Conservation (phyloP, 148 eudicot genomes). For the Nyssa sinensis region DNA sequence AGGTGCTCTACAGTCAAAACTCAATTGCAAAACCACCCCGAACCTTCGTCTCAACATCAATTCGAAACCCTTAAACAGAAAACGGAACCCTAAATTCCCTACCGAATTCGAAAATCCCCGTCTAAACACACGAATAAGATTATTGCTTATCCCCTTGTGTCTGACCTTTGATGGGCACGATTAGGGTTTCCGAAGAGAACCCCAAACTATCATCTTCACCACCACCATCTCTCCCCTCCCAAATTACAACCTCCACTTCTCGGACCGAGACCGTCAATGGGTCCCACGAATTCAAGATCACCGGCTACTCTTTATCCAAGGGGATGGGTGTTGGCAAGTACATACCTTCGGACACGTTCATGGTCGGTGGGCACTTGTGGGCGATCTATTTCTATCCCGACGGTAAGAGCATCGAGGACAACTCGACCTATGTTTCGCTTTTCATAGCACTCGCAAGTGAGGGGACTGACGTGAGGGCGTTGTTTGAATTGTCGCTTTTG, state of each 20-base stretch:
- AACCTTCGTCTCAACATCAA: no score
- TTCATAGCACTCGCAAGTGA: constrained; percentile 59
- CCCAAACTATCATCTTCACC: constrained; percentile 13
- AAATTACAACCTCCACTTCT: constrained; percentile 36
- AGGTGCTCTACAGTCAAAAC: no score
- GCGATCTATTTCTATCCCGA: constrained; percentile 60
- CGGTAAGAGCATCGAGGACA: constrained; percentile 55
- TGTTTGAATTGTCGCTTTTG: constrained; percentile 48
- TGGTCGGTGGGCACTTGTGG: constrained; percentile 53
- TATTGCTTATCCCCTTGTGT: no score
- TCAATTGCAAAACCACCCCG: no score
- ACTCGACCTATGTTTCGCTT: constrained; percentile 39
- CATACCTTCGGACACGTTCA: constrained; percentile 49
- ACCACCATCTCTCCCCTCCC: constrained; percentile 9
- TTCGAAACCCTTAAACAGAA: no score
- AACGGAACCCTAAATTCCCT: not conserved
- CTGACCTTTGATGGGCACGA: constrained; percentile 30
- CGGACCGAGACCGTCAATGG: constrained; percentile 41
- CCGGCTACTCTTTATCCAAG: constrained; percentile 43
- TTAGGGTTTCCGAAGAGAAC: constrained; percentile 31
- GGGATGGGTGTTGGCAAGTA: constrained; percentile 51
- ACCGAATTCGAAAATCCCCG: not conserved
- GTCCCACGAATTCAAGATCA: constrained; percentile 43
- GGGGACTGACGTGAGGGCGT: constrained; percentile 51
- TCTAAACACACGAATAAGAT: no score